Percentiles rank a stretch among this genome's conserved stretches.
These are phyloP conservation scores for Lyophyllum decastes DNA, from an alignment of 768 basidiomycete species.

Conservation along the genomic window DNA sequence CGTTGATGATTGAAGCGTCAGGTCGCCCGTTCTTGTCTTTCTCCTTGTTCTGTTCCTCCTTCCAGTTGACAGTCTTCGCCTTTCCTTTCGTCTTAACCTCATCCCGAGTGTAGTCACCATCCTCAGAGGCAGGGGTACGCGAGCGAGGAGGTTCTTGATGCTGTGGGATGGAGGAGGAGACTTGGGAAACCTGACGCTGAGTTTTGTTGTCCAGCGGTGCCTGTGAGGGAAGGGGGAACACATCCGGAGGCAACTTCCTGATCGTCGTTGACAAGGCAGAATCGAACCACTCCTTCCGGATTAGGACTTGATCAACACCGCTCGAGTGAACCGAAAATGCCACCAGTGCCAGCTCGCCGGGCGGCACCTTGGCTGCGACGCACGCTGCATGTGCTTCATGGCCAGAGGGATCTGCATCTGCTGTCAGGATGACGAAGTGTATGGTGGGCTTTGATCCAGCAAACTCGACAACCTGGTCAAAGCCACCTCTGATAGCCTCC, in stretches of 20 bases:
- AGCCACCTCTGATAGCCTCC: constrained; percentile 62
- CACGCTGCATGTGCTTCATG: constrained; percentile 85
- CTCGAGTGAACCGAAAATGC: constrained; percentile 88
- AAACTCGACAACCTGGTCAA: constrained; percentile 86
- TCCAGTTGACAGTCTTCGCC: constrained; percentile 60
- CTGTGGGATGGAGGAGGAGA: constrained; percentile 14
- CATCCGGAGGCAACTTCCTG: constrained; percentile 63
- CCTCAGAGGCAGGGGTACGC: constrained; percentile 76
- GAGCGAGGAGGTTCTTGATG: constrained; percentile 38
- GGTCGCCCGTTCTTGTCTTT: constrained; percentile 29
- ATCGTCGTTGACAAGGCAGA: constrained; percentile 54
- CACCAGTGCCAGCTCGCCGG: constrained; percentile 77
- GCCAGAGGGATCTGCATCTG: constrained; percentile 80
- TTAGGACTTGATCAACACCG: constrained; percentile 88
- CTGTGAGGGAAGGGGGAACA: constrained; percentile 30
- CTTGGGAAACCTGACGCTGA: constrained; percentile 25
- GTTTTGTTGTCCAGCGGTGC: constrained; percentile 23
- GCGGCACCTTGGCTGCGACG: constrained; percentile 75
- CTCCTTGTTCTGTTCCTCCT: constrained; percentile 41
- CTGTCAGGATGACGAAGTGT: constrained; percentile 86
- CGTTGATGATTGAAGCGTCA: constrained; percentile 44
- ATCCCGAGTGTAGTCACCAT: constrained; percentile 62
- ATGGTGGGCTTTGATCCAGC: constrained; percentile 82
- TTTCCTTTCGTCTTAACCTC: constrained; percentile 68
- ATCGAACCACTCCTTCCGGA: constrained; percentile 85